Percentiles rank a stretch among this genome's conserved stretches.
phyloP scores from a whole-genome alignment of 2,329 filamentous ascomycete genomes.

The Blumeria graminis region DNA sequence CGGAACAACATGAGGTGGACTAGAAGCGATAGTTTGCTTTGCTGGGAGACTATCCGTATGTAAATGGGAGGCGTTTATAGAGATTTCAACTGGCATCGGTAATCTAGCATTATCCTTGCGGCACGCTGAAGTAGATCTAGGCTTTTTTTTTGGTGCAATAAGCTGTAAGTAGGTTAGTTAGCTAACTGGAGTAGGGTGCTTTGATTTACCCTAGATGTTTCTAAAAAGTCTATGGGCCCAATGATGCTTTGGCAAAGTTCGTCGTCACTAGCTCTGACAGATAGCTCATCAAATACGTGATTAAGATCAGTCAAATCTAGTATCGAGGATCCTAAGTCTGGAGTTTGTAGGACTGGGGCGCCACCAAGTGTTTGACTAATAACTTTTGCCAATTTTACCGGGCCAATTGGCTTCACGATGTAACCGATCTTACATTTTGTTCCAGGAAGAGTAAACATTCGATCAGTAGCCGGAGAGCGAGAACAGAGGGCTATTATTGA shows the following conservation, averaged over 20 bases:
- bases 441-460: constrained; percentile 3
- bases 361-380: constrained; percentile 11
- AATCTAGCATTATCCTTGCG: not conserved
- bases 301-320: constrained; percentile 8
- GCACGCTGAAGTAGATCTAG: too few relatives aligned
- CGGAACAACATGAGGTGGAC: constrained; percentile 2
- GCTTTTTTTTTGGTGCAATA: too few relatives aligned
- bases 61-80: too few relatives aligned
- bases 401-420: constrained; percentile 14
- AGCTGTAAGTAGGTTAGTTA: too few relatives aligned
- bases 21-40: not conserved
- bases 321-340: constrained; percentile 3
- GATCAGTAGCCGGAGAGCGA: constrained; percentile 10
- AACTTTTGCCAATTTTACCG: constrained; percentile 14
- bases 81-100: not conserved
- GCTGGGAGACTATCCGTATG: too few relatives aligned
- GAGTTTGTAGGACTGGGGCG: constrained; percentile 5
- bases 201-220: too few relatives aligned
- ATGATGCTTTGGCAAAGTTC: constrained; percentile 14
- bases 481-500: constrained; percentile 13
- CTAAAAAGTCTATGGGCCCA: not conserved
- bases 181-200: too few relatives aligned
- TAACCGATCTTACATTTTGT: constrained; percentile 10
- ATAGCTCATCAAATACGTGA: constrained; percentile 12
- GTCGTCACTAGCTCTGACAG: constrained; percentile 8